Evolutionary conservation across 2,329 filamentous ascomycete species (phyloP).

Genomic region (Epichloe festucae): DNA sequence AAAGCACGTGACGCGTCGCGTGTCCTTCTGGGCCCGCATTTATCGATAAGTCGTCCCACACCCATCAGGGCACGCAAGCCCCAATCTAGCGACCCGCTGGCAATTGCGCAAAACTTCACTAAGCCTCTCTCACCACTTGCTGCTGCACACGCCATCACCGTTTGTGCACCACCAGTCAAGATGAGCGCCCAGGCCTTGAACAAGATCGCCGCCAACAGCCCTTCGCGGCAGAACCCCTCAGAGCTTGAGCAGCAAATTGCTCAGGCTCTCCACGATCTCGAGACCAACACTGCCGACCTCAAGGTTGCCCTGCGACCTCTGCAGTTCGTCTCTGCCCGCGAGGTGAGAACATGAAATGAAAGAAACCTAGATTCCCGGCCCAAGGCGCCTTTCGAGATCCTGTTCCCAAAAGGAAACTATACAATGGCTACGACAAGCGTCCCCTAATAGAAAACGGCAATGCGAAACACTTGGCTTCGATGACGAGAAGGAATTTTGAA

Average conservation of each 20-base stretch:
- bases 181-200: constrained; percentile 65
- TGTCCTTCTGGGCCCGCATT: neutral
- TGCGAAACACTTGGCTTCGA: neutral
- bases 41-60: neutral
- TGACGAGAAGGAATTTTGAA: constrained; percentile 7
- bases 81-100: constrained; percentile 25
- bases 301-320: constrained; percentile 91
- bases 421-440: constrained; percentile 20
- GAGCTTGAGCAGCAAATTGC: constrained; percentile 97
- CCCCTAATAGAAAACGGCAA: constrained; percentile 3
- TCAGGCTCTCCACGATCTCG: constrained; percentile 94
- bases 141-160: constrained; percentile 14
- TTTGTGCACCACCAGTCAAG: constrained; percentile 34
- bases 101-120: constrained; percentile 20
- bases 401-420: constrained; percentile 28
- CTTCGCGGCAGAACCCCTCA: constrained; percentile 87
- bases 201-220: constrained; percentile 98
- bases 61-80: constrained; percentile 26
- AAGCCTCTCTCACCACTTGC: constrained; percentile 13
- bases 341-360: constrained; percentile 62
- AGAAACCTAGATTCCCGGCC: constrained; percentile 9
- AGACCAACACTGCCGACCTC: constrained; percentile 98
- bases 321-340: constrained; percentile 96
- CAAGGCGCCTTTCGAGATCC: constrained; percentile 22
- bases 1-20: neutral